Evolutionary conservation across 2,329 filamentous ascomycete species (phyloP), one percentile per base, ranked within the genome.

Genomic region (Ascochyta fabae): DNA sequence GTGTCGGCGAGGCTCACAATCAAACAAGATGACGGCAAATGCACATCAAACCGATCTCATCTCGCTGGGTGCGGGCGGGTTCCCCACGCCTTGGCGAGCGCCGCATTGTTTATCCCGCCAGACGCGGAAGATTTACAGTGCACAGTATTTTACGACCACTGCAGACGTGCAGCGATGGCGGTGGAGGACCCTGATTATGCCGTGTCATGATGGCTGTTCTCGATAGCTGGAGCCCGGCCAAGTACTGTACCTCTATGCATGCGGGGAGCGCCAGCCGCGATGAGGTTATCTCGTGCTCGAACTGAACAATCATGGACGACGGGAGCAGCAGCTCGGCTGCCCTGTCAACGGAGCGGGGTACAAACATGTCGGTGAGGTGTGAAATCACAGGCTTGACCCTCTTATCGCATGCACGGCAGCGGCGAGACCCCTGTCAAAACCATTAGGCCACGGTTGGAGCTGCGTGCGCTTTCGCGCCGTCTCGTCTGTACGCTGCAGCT

Each of bases 371-470:
- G 62, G 67, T 69, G 67, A 68, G 62, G 52, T 59, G 52, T 50
- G 55, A 35, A 44, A 56, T 53, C 36, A 48, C 56, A 45, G 57
- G 19, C 19, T 19, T 19, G 19, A 19, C 19, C 19, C 19, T 19
- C 19, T 68, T 68, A 68, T 69, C 67, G 62, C 52, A 64, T 64
- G 63, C 64, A 63, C 40, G 48, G 48, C 58, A 48, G 56, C 57
- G 48, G 36, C 52, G 52, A 22, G 19, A 64, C 60, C 60, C 61
- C 54, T 62, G 64, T 42, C 45, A 48, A 36, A 49, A 43, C 51
- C 35, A 26, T 40, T 48, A 53, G 50, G 50, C 57, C 51, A 58
- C 59, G 47, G 54, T 52, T 50, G 48, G 51, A 41, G 41, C 48
- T 41, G 54, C 49, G 50, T 40, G 50, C 29, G 36, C 44, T 40